phyloP scores from a whole-genome alignment of 495 filamentous ascomycete species.

The Thermochaetoides thermophila region DNA sequence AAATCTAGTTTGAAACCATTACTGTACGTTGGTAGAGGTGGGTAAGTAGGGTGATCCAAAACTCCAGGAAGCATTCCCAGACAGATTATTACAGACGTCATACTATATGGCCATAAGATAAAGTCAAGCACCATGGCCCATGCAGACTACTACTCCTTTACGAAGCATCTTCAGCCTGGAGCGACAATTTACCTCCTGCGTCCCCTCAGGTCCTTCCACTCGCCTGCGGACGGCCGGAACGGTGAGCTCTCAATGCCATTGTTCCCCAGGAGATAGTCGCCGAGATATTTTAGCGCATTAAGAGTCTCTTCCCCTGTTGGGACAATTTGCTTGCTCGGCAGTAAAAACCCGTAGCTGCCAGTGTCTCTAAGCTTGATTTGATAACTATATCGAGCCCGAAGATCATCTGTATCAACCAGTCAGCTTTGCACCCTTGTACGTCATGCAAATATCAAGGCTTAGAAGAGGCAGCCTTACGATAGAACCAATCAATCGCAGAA shows the following conservation, averaged over 20 bases:
- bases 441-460: neutral
- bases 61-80: too few species aligned
- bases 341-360: constrained; percentile 81
- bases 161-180: neutral
- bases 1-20: too few species aligned
- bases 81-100: too few species aligned
- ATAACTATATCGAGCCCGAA: constrained; percentile 70
- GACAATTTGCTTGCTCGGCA: constrained; percentile 76
- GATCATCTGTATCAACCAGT: constrained; percentile 34
- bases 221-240: constrained; percentile 1
- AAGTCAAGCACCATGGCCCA: too few species aligned
- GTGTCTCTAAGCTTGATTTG: constrained; percentile 93
- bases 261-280: constrained; percentile 55
- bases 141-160: neutral
- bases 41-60: too few species aligned
- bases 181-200: constrained; percentile 6
- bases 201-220: constrained; percentile 12
- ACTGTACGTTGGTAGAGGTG: too few species aligned
- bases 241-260: constrained; percentile 38
- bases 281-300: constrained; percentile 66
- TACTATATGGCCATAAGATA: too few species aligned
- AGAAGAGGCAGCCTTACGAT: constrained; percentile 40
- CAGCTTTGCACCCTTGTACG: neutral
- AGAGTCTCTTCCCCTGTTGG: constrained; percentile 81
- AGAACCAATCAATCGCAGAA: constrained; percentile 90